A percentile compares a stretch with the other conserved stretches of the same genome.
Conservation (phyloP, 768 basidiomycete species). For the Nidularia sp. region DNA sequence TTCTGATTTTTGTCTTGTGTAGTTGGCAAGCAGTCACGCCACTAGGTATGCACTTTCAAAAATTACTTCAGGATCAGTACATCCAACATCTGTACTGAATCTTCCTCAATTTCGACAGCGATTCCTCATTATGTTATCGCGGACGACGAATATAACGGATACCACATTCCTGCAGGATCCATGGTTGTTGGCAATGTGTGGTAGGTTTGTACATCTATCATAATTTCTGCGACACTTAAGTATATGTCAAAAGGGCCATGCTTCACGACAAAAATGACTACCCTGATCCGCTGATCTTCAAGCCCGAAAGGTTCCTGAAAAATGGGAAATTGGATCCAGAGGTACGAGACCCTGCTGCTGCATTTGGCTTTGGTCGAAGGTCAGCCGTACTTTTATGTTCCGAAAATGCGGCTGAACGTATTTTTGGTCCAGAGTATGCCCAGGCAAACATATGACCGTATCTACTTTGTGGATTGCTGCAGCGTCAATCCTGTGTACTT, state of each 20-base stretch:
- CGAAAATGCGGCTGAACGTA: not conserved
- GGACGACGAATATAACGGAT: conserved; percentile 16
- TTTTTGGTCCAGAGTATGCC: conserved; percentile 9
- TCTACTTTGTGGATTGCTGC: conserved; percentile 13
- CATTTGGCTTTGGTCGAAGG: conserved; percentile 17
- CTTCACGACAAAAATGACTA: conserved; percentile 16
- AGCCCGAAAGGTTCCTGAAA: conserved; percentile 14
- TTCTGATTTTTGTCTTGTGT: not conserved
- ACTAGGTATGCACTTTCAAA: conserved; percentile 6
- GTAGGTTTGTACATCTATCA: conserved; percentile 4
- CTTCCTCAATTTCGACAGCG: conserved; percentile 3
- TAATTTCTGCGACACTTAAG: not conserved
- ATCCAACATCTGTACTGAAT: not conserved
- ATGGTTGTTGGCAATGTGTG: conserved; percentile 14
- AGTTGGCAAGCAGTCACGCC: conserved; percentile 14
- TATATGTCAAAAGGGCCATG: conserved; percentile 9
- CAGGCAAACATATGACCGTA: conserved; percentile 12
- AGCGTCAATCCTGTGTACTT: conserved; percentile 11
- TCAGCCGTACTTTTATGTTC: not conserved
- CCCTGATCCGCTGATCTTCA: conserved; percentile 11
- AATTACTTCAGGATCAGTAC: not conserved
- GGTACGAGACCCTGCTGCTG: conserved; percentile 12
- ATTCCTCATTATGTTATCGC: conserved; percentile 14
- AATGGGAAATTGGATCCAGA: conserved; percentile 12
- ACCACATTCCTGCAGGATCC: conserved; percentile 10